These are phyloP conservation scores for Nissolia schottii DNA, from an alignment of 306 rosid species.

Conservation along the genomic window DNA sequence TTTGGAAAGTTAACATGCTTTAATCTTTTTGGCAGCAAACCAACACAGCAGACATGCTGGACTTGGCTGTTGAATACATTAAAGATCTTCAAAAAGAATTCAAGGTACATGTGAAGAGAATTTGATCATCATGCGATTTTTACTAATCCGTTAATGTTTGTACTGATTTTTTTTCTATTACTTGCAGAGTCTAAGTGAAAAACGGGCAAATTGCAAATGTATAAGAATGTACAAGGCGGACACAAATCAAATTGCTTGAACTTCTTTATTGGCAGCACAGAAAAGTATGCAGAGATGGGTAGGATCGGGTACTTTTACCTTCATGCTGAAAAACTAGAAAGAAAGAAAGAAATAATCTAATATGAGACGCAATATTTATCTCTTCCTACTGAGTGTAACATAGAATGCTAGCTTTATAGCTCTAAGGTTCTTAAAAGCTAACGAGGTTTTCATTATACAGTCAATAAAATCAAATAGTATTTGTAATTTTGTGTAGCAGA, in stretches of 20 bases:
- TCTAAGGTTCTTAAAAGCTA: slow-evolving; percentile 21
- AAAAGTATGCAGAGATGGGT: slow-evolving; percentile 32
- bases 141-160: neutral
- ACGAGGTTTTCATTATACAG: slow-evolving; percentile 18
- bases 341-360: slow-evolving; percentile 12
- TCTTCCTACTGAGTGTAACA: slow-evolving; percentile 15
- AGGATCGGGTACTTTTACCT: slow-evolving; percentile 8
- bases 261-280: slow-evolving; percentile 15
- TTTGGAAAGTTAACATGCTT: slow-evolving; percentile 15
- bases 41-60: slow-evolving; percentile 98
- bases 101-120: slow-evolving; percentile 42
- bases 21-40: slow-evolving; percentile 68
- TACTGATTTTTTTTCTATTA: neutral
- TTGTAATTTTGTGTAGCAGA: slow-evolving; percentile 34
- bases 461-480: slow-evolving; percentile 24
- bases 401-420: slow-evolving; percentile 20
- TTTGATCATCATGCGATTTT: neutral
- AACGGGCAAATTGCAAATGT: slow-evolving; percentile 76
- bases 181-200: slow-evolving; percentile 63
- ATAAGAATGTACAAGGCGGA: slow-evolving; percentile 43
- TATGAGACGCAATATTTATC: slow-evolving; percentile 9
- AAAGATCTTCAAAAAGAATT: slow-evolving; percentile 91
- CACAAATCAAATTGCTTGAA: slow-evolving; percentile 45
- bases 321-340: slow-evolving; percentile 30
- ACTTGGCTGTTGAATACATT: slow-evolving; percentile 86